These are phyloP conservation scores for Aspergillus ostianus DNA, from an alignment of 495 filamentous ascomycete species.

Conservation along the genomic window DNA sequence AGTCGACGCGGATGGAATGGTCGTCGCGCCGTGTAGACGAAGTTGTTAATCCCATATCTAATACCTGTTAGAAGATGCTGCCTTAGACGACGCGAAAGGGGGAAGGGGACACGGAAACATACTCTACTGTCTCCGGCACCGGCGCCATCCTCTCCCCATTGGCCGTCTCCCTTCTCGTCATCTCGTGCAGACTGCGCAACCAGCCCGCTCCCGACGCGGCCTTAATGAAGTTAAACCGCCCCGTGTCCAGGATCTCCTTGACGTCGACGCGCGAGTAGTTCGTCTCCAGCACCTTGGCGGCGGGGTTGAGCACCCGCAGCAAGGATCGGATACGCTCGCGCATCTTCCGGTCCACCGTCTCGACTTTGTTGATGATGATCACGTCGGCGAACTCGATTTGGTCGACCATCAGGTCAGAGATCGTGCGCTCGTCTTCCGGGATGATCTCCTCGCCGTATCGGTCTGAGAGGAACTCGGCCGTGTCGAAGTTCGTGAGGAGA, in stretches of 20 bases:
- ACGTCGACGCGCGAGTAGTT: constrained; percentile 48
- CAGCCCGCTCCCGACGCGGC: constrained; percentile 47
- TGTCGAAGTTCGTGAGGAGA: constrained; percentile 55
- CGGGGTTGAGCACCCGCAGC: constrained; percentile 48
- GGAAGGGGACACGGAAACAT: constrained; percentile 16
- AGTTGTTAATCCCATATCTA: constrained; percentile 54
- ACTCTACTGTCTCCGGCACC: constrained; percentile 57
- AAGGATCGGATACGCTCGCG: constrained; percentile 41
- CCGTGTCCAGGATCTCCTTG: constrained; percentile 50
- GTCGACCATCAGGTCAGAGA: constrained; percentile 60
- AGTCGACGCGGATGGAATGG: constrained; percentile 53
- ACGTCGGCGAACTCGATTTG: constrained; percentile 64
- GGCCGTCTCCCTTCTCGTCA: constrained; percentile 42
- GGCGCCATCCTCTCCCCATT: constrained; percentile 47
- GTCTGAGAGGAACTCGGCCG: constrained; percentile 54
- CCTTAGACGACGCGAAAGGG: not conserved
- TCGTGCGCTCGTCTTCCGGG: constrained; percentile 57
- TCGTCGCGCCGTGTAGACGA: constrained; percentile 51
- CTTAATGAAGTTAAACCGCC: constrained; percentile 43
- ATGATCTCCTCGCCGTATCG: constrained; percentile 46
- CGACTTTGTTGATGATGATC: constrained; percentile 56
- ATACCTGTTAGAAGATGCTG: constrained; percentile 3
- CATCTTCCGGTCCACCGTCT: constrained; percentile 38
- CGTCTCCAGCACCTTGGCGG: constrained; percentile 48
- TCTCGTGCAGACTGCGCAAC: constrained; percentile 51